These are phyloP conservation scores for Priceomyces castillae DNA, from an alignment of 805 yeast genomes.

Conservation along the genomic window DNA sequence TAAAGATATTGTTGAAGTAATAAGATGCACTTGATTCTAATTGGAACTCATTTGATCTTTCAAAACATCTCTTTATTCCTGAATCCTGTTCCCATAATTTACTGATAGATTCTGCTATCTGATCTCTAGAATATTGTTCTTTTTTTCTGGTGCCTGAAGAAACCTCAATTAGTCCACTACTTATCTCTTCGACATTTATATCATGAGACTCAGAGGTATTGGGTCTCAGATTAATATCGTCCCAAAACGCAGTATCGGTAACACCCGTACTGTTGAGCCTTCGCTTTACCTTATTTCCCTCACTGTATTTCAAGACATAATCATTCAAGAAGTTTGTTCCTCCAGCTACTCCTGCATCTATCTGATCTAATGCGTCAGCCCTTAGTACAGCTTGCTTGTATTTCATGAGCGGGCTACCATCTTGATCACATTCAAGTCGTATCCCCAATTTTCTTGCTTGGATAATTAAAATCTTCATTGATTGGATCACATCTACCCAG, in stretches of 20 bases:
- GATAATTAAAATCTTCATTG: slow-evolving; percentile 73
- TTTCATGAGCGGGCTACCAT: slow-evolving; percentile 41
- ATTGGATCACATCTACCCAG: slow-evolving; percentile 87
- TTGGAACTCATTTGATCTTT: slow-evolving; percentile 73
- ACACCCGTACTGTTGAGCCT: slow-evolving; percentile 54
- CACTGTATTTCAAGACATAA: slow-evolving; percentile 61
- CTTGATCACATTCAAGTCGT: slow-evolving; percentile 61
- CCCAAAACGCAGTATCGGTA: slow-evolving; percentile 21
- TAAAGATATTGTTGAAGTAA: slow-evolving; percentile 70
- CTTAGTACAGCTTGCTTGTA: slow-evolving; percentile 51
- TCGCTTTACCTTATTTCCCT: slow-evolving; percentile 50
- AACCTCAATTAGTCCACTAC: slow-evolving; percentile 14
- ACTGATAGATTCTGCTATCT: slow-evolving; percentile 68
- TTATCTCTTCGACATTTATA: slow-evolving; percentile 10
- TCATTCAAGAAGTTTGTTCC: slow-evolving; percentile 61
- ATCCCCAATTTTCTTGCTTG: slow-evolving; percentile 70
- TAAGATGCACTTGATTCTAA: slow-evolving; percentile 79
- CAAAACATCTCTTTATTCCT: slow-evolving; percentile 61
- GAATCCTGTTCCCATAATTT: slow-evolving; percentile 67
- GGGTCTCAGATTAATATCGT: slow-evolving; percentile 13
- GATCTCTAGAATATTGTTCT: slow-evolving; percentile 30
- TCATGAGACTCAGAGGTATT: slow-evolving; percentile 10
- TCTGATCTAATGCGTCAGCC: slow-evolving; percentile 57
- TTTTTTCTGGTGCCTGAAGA: slow-evolving; percentile 10
- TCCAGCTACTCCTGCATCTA: slow-evolving; percentile 67